phyloP scores from a whole-genome alignment of 345 rosid species.

The Ricinus communis region DNA sequence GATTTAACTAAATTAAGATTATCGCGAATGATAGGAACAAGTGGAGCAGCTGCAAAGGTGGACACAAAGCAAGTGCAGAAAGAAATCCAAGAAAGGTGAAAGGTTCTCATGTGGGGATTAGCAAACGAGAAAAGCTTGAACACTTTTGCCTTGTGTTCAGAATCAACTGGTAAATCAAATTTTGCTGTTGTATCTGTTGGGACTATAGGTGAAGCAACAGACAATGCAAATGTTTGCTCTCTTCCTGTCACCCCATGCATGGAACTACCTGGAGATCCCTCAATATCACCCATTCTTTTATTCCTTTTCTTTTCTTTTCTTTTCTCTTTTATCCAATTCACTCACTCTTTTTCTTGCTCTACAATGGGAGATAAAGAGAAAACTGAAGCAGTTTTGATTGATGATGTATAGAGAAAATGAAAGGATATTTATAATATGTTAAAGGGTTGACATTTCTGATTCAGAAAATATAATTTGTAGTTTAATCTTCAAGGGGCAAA shows the following conservation, averaged over 20 bases:
- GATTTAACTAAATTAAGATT: conserved; percentile 65
- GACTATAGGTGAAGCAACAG: conserved; percentile 53
- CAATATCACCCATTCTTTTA: conserved; percentile 39
- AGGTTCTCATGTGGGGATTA: conserved; percentile 87
- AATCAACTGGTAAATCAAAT: conserved; percentile 68
- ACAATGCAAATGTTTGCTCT: conserved; percentile 64
- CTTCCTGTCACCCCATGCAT: conserved; percentile 77
- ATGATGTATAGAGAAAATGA: conserved; percentile 12
- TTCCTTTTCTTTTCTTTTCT: background rate
- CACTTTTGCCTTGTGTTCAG: conserved; percentile 83
- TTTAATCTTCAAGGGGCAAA: conserved; percentile 30
- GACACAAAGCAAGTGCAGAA: conserved; percentile 87
- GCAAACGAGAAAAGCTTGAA: conserved; percentile 68
- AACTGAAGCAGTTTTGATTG: background rate
- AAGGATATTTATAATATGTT: conserved; percentile 39
- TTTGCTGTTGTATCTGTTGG: conserved; percentile 66
- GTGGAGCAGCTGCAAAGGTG: conserved; percentile 91
- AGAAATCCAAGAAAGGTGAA: conserved; percentile 91
- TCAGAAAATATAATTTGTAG: background rate
- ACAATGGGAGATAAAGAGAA: background rate
- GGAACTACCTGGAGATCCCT: conserved; percentile 76
- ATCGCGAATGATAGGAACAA: conserved; percentile 80
- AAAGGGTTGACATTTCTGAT: conserved; percentile 50
- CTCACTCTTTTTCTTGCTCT: background rate
- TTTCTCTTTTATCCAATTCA: too few relatives aligned